Percentiles rank a stretch among this genome's conserved stretches.
Evolutionary conservation across 805 yeast genomes (phyloP).

Genomic region (Starmera quercuum): DNA sequence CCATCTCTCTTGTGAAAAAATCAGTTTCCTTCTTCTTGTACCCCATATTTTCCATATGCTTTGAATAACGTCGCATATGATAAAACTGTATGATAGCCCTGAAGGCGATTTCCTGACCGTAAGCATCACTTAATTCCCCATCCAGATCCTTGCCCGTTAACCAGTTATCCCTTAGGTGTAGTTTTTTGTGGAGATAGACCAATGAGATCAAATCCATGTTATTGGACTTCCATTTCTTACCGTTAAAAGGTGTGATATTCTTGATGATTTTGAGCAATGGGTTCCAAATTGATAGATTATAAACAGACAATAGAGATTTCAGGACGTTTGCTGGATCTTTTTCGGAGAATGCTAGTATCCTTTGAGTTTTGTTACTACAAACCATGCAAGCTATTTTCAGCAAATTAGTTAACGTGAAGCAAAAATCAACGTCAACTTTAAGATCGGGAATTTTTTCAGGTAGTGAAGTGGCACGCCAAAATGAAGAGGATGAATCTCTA

Average conservation of each 20-base stretch:
- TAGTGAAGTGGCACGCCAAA: conserved; percentile 12
- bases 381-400: conserved; percentile 50
- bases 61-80: conserved; percentile 51
- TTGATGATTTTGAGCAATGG: conserved; percentile 72
- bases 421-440: conserved; percentile 31
- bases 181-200: conserved; percentile 67
- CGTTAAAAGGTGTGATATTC: conserved; percentile 81
- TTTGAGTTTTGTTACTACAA: conserved; percentile 62
- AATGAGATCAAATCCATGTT: conserved; percentile 92
- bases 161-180: conserved; percentile 81
- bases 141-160: conserved; percentile 74
- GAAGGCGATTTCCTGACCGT: conserved; percentile 79
- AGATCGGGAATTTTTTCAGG: not conserved
- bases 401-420: conserved; percentile 41
- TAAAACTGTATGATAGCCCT: conserved; percentile 74
- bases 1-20: conserved; percentile 35
- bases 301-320: conserved; percentile 49
- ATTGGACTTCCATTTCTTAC: conserved; percentile 86
- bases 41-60: conserved; percentile 48
- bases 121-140: conserved; percentile 66
- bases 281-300: conserved; percentile 52
- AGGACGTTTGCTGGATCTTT: conserved; percentile 56
- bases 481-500: conserved; percentile 9
- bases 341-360: conserved; percentile 58
- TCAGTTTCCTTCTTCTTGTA: conserved; percentile 35